Conservation (phyloP, 2,329 filamentous ascomycete genomes). For the Alternaria consortialis region DNA sequence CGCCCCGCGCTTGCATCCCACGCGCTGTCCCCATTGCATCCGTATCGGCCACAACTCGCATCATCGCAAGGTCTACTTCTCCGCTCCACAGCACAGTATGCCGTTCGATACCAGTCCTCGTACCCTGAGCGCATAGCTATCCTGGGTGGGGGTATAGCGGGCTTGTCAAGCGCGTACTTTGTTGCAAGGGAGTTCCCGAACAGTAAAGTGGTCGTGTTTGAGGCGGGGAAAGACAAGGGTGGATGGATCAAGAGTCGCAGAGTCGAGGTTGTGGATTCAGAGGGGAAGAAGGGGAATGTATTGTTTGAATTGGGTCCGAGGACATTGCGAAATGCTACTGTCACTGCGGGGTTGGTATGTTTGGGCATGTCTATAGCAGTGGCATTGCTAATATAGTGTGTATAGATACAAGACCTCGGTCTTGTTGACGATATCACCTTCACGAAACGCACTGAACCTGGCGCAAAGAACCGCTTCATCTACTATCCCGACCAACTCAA, state of each 20-base stretch:
- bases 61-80: constrained; percentile 21
- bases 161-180: constrained; percentile 69
- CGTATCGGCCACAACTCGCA: constrained; percentile 23
- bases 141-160: constrained; percentile 62
- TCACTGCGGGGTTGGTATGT: constrained; percentile 75
- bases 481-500: constrained; percentile 89
- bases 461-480: constrained; percentile 74
- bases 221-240: constrained; percentile 73
- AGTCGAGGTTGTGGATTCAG: constrained; percentile 67
- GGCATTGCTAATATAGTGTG: constrained; percentile 19
- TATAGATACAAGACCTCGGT: constrained; percentile 66
- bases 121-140: constrained; percentile 56
- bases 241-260: constrained; percentile 82
- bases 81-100: constrained; percentile 17
- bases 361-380: neutral
- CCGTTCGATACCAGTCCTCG: constrained; percentile 27
- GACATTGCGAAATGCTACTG: constrained; percentile 74
- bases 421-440: constrained; percentile 66
- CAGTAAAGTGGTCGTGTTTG: constrained; percentile 81
- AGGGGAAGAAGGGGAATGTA: constrained; percentile 55
- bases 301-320: constrained; percentile 86
- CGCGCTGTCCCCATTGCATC: constrained; percentile 15
- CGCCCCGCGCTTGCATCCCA: constrained; percentile 31
- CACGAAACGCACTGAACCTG: constrained; percentile 60
- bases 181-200: constrained; percentile 73